Evolutionary conservation across 257 asterid species (phyloP).

Genomic region (Capsicum rhomboideum): DNA sequence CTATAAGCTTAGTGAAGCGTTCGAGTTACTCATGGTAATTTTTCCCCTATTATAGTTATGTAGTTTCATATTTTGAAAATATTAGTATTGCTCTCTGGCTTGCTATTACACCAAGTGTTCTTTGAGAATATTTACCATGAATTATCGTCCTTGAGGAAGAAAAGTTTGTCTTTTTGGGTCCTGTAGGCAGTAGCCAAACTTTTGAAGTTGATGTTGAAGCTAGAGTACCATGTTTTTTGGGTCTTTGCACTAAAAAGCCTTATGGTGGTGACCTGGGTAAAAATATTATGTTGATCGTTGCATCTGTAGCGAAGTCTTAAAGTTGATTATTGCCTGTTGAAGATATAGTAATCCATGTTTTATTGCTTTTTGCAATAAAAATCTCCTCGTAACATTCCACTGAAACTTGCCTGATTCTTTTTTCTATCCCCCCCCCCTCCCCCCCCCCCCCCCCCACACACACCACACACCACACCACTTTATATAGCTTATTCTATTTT

Average conservation of each 20-base stretch:
- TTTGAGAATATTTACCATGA: neutral
- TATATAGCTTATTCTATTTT: too few relatives aligned
- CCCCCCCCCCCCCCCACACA: too few relatives aligned
- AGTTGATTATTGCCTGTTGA: neutral
- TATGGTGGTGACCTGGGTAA: neutral
- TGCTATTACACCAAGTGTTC: neutral
- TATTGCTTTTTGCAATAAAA: neutral
- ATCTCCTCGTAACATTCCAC: neutral
- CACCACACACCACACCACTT: too few relatives aligned
- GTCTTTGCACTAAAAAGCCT: neutral
- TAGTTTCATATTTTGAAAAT: neutral
- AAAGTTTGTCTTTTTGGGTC: neutral
- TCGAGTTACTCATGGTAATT: constrained; percentile 59
- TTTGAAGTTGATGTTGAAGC: neutral
- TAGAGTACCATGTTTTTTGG: neutral
- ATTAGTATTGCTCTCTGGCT: neutral
- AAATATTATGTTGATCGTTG: neutral
- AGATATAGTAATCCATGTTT: neutral
- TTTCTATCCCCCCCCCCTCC: neutral
- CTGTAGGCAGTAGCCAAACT: neutral
- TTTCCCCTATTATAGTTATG: neutral
- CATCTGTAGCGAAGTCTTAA: neutral
- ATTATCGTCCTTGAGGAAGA: neutral
- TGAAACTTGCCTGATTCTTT: neutral
- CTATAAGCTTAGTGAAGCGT: constrained; percentile 64